Conservation (phyloP, 345 rosid genomes). For the Eucalyptus grandis region DNA sequence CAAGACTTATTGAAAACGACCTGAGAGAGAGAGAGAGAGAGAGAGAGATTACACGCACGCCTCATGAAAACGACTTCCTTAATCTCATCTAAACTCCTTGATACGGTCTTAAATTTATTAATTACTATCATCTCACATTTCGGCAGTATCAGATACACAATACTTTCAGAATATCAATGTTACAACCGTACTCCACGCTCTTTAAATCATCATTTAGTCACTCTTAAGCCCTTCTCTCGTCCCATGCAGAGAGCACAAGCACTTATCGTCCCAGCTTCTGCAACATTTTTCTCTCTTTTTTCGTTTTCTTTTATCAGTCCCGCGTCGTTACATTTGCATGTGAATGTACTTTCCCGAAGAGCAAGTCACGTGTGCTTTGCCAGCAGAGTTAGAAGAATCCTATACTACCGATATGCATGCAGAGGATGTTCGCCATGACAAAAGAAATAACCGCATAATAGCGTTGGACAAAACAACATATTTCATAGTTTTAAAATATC, state of each 20-base stretch:
- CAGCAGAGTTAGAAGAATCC: not conserved
- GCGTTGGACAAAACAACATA: not conserved
- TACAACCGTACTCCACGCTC: not conserved
- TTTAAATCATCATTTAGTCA: not conserved
- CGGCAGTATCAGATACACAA: not conserved
- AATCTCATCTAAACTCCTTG: not conserved
- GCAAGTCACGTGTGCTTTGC: slow-evolving; percentile 37
- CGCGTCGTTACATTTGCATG: slow-evolving; percentile 31
- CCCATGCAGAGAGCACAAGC: not conserved
- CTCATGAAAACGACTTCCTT: not conserved
- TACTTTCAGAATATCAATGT: not conserved
- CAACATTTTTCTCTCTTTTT: not conserved
- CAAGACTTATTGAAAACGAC: not conserved
- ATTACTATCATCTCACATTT: not conserved
- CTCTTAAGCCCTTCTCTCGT: not conserved
- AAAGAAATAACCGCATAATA: not conserved
- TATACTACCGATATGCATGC: not conserved
- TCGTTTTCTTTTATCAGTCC: not conserved
- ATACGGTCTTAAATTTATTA: not conserved
- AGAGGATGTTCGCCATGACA: not conserved
- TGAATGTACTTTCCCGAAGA: slow-evolving; percentile 53
- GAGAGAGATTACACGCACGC: not conserved
- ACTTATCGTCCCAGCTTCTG: not conserved
- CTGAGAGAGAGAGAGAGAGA: not conserved
- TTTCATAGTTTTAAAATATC: not conserved